phyloP scores from a whole-genome alignment of 129 eudicot species.

The Artemisia annua region DNA sequence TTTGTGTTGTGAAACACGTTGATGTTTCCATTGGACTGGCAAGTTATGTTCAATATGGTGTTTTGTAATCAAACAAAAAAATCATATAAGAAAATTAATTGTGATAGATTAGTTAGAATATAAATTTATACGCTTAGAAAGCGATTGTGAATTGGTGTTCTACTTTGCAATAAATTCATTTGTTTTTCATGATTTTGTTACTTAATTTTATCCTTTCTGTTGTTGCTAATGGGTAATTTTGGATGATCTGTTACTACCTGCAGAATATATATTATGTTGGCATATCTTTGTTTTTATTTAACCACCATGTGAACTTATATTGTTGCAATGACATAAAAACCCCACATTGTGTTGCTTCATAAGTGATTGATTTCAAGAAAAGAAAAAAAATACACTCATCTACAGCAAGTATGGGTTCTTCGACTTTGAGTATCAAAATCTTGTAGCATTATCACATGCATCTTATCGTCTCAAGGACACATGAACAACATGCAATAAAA shows the following conservation, averaged over 20 bases:
- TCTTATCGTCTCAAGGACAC: conserved; percentile 18
- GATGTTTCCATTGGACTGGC: no score
- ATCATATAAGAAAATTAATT: no score
- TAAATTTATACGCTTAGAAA: no score
- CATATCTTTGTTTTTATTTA: neutral
- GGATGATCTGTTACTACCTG: neutral
- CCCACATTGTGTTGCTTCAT: neutral
- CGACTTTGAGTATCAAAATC: neutral
- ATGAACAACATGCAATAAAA: neutral
- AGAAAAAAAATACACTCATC: neutral
- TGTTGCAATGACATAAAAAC: conserved; percentile 4
- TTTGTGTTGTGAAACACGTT: no score
- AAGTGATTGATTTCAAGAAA: conserved; percentile 3
- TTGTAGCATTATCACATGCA: conserved; percentile 1
- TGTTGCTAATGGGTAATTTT: neutral
- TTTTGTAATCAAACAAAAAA: no score
- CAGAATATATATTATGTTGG: neutral
- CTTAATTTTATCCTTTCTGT: neutral
- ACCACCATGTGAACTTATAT: conserved; percentile 14
- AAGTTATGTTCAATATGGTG: no score
- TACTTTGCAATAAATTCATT: neutral
- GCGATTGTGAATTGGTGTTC: no score
- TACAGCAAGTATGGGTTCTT: neutral
- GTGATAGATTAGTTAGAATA: no score
- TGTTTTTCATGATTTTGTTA: neutral